phyloP scores from a whole-genome alignment of 1,139 yeast genomes.

The Ogataea hybrid region DNA sequence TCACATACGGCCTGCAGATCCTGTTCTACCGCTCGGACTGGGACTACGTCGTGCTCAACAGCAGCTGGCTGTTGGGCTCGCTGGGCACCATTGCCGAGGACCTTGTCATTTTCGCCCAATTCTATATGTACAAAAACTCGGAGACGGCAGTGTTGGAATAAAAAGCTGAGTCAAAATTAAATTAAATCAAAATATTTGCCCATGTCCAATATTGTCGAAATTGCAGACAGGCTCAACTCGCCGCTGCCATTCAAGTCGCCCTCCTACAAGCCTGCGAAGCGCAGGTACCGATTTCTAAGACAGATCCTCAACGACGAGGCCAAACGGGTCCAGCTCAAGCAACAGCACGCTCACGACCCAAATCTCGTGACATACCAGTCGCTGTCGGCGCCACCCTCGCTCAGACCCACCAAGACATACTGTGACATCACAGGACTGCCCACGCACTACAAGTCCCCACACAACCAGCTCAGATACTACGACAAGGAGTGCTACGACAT shows the following conservation, averaged over 20 bases:
- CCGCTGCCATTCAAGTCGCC: conserved; percentile 58
- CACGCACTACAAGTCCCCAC: conserved; percentile 73
- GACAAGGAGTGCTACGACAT: conserved; percentile 81
- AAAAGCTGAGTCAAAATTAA: background rate
- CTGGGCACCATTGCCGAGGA: conserved; percentile 74
- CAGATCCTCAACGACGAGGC: conserved; percentile 79
- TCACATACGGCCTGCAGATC: conserved; percentile 76
- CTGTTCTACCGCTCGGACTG: conserved; percentile 61
- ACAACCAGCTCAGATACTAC: conserved; percentile 74
- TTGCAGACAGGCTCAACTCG: conserved; percentile 44
- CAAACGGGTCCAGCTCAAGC: conserved; percentile 48
- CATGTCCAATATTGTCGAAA: conserved; percentile 12
- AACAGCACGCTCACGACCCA: conserved; percentile 31
- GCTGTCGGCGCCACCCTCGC: conserved; percentile 84
- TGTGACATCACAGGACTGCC: conserved; percentile 94
- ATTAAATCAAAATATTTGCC: background rate
- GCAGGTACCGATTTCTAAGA: conserved; percentile 73
- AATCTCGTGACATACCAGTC: conserved; percentile 58
- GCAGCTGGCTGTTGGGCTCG: conserved; percentile 75
- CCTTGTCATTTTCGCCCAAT: conserved; percentile 59
- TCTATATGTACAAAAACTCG: conserved; percentile 48
- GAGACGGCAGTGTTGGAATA: conserved; percentile 5
- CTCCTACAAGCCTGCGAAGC: conserved; percentile 45
- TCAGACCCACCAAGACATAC: conserved; percentile 76
- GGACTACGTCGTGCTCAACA: conserved; percentile 57